These are phyloP conservation scores for Magnaporthiopsis poae DNA, from an alignment of 2,329 filamentous ascomycete genomes.

Conservation along the genomic window DNA sequence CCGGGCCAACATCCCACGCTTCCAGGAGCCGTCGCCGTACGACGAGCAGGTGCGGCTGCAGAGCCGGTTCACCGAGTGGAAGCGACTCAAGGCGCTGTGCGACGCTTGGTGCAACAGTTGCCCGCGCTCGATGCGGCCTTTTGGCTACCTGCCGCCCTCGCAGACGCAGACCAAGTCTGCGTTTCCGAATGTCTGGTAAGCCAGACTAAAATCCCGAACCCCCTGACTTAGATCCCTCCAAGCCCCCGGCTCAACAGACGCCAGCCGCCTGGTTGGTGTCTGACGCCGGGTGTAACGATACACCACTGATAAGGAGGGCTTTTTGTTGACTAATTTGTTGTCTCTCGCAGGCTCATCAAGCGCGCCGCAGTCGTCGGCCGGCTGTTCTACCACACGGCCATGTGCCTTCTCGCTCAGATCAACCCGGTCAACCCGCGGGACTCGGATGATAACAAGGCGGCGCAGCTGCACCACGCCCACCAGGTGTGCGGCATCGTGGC, in stretches of 20 bases:
- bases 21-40: constrained; percentile 48
- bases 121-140: constrained; percentile 77
- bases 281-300: background rate
- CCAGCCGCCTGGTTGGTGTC: background rate
- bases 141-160: constrained; percentile 63
- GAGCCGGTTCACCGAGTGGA: constrained; percentile 65
- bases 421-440: constrained; percentile 59
- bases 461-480: constrained; percentile 65
- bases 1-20: constrained; percentile 56
- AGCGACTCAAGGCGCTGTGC: constrained; percentile 66
- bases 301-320: background rate
- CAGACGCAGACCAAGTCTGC: constrained; percentile 59
- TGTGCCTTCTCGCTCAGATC: constrained; percentile 69
- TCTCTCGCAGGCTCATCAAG: constrained; percentile 62
- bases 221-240: background rate
- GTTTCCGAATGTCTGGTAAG: constrained; percentile 80
- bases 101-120: constrained; percentile 72
- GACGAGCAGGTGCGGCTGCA: constrained; percentile 56
- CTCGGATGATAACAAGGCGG: constrained; percentile 56
- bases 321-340: constrained; percentile 4
- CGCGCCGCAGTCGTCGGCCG: constrained; percentile 70
- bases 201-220: constrained; percentile 1
- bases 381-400: constrained; percentile 80
- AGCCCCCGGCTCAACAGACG: no score
- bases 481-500: constrained; percentile 84